A percentile compares a stretch with the other conserved stretches of the same genome.
Evolutionary conservation across 148 eudicot genomes (phyloP).

Genomic region (Nepenthes mirabilis): DNA sequence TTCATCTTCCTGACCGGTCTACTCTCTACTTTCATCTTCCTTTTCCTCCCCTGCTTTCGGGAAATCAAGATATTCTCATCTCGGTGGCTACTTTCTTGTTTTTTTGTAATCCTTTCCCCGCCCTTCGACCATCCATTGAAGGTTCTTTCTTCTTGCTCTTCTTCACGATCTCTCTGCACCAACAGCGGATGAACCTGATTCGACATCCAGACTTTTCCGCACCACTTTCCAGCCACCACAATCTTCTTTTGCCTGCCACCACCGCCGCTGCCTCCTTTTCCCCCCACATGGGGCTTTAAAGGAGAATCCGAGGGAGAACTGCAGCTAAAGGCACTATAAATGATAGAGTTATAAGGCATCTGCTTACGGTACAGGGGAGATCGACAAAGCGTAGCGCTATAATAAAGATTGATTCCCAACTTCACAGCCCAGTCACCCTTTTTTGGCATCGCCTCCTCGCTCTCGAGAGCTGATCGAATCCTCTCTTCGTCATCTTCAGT

Average conservation of each 20-base stretch:
- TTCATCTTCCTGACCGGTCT: conserved; percentile 24
- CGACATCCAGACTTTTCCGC: conserved; percentile 98
- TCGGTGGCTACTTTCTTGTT: conserved; percentile 16
- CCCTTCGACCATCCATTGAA: conserved; percentile 16
- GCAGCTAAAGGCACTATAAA: conserved; percentile 77
- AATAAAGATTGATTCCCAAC: conserved; percentile 76
- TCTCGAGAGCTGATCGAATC: conserved; percentile 54
- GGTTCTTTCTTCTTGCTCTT: conserved; percentile 31
- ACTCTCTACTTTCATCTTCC: conserved; percentile 29
- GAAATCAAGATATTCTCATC: conserved; percentile 15
- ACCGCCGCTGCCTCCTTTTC: background rate
- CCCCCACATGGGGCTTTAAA: conserved; percentile 18
- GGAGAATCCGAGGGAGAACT: conserved; percentile 25
- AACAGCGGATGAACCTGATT: conserved; percentile 82
- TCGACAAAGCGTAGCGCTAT: conserved; percentile 81
- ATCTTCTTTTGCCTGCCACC: conserved; percentile 56
- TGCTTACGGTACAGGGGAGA: conserved; percentile 92
- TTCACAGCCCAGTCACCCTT: conserved; percentile 95
- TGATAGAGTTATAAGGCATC: conserved; percentile 77
- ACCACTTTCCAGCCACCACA: conserved; percentile 89
- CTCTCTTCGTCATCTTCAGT: conserved; percentile 52
- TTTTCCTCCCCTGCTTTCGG: conserved; percentile 36
- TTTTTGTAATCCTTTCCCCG: conserved; percentile 27
- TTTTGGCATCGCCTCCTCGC: conserved; percentile 67
- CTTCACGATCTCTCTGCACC: conserved; percentile 34